phyloP scores from a whole-genome alignment of 2,329 filamentous ascomycete genomes.

The Lizonia empirigonia region DNA sequence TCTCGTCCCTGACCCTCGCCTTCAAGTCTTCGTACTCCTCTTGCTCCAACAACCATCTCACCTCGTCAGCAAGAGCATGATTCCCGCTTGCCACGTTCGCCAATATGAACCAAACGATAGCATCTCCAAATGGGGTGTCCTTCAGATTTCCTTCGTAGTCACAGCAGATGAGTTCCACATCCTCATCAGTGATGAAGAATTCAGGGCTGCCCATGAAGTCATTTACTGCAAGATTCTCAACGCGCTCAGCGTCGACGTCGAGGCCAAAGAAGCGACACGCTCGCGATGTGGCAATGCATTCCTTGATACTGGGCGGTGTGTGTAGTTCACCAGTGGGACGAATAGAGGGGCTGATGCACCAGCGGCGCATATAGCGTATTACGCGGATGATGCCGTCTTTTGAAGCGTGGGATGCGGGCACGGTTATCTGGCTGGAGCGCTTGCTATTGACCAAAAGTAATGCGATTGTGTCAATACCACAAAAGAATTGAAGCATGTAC shows the following conservation, averaged over 20 bases:
- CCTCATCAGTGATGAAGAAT: neutral
- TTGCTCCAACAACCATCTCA: slow-evolving; percentile 10
- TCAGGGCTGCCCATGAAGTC: neutral
- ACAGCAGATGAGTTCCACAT: slow-evolving; percentile 11
- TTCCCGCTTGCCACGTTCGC: neutral
- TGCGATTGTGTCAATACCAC: neutral
- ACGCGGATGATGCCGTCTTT: slow-evolving; percentile 1
- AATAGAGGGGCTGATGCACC: neutral
- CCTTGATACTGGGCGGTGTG: slow-evolving; percentile 6
- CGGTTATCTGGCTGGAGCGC: neutral
- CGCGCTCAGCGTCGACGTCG: slow-evolving; percentile 1
- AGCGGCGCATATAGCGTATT: slow-evolving; percentile 13
- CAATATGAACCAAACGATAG: slow-evolving; percentile 5
- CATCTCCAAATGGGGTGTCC: slow-evolving; percentile 3
- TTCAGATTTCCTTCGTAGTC: neutral
- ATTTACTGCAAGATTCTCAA: neutral
- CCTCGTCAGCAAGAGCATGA: slow-evolving; percentile 6
- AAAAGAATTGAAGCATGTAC: neutral
- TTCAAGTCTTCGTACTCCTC: slow-evolving; percentile 4
- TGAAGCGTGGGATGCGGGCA: neutral
- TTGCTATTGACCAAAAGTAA: neutral
- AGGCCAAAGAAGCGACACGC: slow-evolving; percentile 9
- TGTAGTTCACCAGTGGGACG: neutral
- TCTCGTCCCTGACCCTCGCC: neutral
- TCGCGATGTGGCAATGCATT: slow-evolving; percentile 3